Percentiles rank a stretch among this genome's conserved stretches.
Conservation (phyloP, 2,329 filamentous ascomycete species). For the Raffaelea albimanens region DNA sequence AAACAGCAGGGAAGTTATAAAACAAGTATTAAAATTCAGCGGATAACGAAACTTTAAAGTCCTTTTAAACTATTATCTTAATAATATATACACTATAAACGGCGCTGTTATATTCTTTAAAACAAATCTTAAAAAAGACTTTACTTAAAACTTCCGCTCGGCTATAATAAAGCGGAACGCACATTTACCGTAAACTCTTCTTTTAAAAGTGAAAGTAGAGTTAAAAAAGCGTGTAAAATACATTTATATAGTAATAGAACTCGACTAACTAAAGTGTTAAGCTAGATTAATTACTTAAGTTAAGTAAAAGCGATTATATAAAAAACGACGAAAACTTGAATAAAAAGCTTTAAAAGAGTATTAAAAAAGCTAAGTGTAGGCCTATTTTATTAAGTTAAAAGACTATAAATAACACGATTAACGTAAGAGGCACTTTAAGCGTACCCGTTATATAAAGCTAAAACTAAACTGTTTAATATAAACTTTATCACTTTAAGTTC, state of each 20-base stretch:
- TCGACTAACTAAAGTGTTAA: neutral
- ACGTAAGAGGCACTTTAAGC: slow-evolving; percentile 1
- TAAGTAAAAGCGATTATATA: neutral
- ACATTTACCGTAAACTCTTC: neutral
- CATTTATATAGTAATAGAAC: neutral
- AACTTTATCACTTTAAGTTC: neutral
- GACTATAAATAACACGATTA: neutral
- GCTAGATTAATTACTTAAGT: neutral
- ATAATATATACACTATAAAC: slow-evolving; percentile 3
- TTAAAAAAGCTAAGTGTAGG: neutral
- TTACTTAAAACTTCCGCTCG: slow-evolving; percentile 3
- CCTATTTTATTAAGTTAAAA: neutral
- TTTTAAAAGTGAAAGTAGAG: neutral
- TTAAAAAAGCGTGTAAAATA: slow-evolving; percentile 1
- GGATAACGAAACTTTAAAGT: slow-evolving; percentile 1
- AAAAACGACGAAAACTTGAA: slow-evolving; percentile 2
- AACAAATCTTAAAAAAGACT: neutral
- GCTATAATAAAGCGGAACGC: slow-evolving; percentile 1
- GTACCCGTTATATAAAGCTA: neutral
- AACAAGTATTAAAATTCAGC: slow-evolving; percentile 2
- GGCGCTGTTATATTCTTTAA: slow-evolving; percentile 1
- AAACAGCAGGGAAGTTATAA: neutral
- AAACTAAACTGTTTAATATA: neutral
- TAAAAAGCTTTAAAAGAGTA: slow-evolving; percentile 1
- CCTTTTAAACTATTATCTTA: slow-evolving; percentile 2